phyloP scores from a whole-genome alignment of 345 rosid species.

The Abelmoschus esculentus region DNA sequence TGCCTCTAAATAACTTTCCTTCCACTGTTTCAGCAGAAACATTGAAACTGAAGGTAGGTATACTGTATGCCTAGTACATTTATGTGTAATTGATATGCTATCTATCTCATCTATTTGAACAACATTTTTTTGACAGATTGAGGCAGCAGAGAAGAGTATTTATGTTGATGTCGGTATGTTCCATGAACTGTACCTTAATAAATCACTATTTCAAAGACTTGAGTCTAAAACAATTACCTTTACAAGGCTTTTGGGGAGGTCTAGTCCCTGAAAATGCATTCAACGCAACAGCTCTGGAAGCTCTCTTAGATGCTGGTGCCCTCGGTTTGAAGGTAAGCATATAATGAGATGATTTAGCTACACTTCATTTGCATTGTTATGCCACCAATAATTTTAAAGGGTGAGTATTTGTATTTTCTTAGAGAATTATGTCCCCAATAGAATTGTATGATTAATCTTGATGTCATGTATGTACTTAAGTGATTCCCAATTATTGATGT shows the following conservation, averaged over 20 bases:
- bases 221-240: background rate
- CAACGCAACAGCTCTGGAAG: slow-evolving; percentile 53
- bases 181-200: slow-evolving; percentile 14
- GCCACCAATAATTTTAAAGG: background rate
- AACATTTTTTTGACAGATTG: slow-evolving; percentile 27
- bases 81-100: background rate
- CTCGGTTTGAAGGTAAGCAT: slow-evolving; percentile 83
- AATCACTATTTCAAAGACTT: slow-evolving; percentile 11
- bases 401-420: background rate
- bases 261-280: slow-evolving; percentile 90
- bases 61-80: slow-evolving; percentile 27
- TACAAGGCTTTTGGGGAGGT: slow-evolving; percentile 97
- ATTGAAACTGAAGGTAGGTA: slow-evolving; percentile 45
- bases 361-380: background rate
- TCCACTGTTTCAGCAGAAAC: slow-evolving; percentile 76
- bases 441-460: background rate
- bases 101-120: slow-evolving; percentile 5
- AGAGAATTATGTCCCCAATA: background rate
- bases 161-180: slow-evolving; percentile 80
- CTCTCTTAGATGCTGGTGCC: slow-evolving; percentile 74
- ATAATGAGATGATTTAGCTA: background rate
- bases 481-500: background rate
- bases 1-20: slow-evolving; percentile 83
- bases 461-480: background rate
- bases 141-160: slow-evolving; percentile 69